Conservation (phyloP, 2,329 filamentous ascomycete species). For the Fusarium vanettenii region DNA sequence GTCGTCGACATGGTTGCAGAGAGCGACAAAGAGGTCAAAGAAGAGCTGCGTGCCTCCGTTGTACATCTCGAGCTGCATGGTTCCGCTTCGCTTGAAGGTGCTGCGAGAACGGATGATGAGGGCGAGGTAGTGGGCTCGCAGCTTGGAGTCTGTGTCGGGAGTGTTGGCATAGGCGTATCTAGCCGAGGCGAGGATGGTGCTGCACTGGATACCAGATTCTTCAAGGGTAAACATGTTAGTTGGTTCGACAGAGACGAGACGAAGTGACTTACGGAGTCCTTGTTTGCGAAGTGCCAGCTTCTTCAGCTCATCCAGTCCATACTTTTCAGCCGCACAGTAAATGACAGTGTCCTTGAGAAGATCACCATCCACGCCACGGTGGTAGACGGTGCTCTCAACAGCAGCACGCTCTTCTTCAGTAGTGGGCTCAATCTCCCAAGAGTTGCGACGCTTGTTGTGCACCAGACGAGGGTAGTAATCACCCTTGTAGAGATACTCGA, state of each 20-base stretch:
- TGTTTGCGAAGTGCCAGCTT: conserved; percentile 88
- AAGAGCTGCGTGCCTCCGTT: conserved; percentile 84
- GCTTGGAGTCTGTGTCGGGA: conserved; percentile 88
- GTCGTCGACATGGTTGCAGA: conserved; percentile 89
- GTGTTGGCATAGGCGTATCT: conserved; percentile 91
- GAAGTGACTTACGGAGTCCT: conserved; percentile 73
- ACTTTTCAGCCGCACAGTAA: conserved; percentile 89
- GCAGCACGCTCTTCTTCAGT: conserved; percentile 57
- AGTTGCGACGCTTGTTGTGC: conserved; percentile 83
- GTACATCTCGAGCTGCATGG: conserved; percentile 96
- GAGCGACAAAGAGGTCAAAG: conserved; percentile 92
- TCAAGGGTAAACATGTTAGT: background rate
- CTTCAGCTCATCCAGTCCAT: conserved; percentile 86
- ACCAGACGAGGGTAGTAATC: conserved; percentile 89
- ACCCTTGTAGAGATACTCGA: conserved; percentile 94
- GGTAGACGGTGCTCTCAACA: conserved; percentile 75
- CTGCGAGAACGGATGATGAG: conserved; percentile 89
- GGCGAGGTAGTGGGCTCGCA: conserved; percentile 90
- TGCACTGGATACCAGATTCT: conserved; percentile 84
- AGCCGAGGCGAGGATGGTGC: conserved; percentile 87
- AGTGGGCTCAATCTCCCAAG: conserved; percentile 82
- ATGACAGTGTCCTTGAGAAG: conserved; percentile 90
- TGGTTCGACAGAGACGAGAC: background rate
- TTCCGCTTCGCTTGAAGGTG: conserved; percentile 93
- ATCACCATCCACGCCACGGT: conserved; percentile 71